Base-by-base conservation (phyloP, 306 rosid species). In the Acacia melanoxylon region DNA sequence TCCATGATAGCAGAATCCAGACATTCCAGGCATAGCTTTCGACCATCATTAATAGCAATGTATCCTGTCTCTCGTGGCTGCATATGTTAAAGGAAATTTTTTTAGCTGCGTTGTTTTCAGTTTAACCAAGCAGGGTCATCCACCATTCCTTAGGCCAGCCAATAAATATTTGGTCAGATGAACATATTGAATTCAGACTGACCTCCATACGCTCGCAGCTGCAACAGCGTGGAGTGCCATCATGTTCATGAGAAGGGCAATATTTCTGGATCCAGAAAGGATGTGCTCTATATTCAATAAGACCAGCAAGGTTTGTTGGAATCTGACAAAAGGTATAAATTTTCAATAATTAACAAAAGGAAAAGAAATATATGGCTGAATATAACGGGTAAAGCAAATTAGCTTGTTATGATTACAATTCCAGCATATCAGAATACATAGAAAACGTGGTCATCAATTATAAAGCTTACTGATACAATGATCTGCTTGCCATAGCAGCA, bases 251-350 rank as follows among this genome's bases (percentile, higher is more conserved):
- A 81, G 88, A 86, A 76, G 99, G 99, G 90, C 99, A 95, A 80
- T 95, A 95, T 83, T 95, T 94, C 81, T 95, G 99, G 84, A 89
- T 84, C 99, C 99, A 95, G 85, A 93, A 95, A 42, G 99, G 99
- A 89, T 95, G 99, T 83, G 99, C 99, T 97, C 99, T 95, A 91
- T 95, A 95, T 93, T 95, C 99, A 93, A 95, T 93, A 89, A 95
- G 99, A 92, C 99, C 99, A 89, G 92, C 94, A 92, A 81, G 91
- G 90, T 95, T 95, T 89, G 99, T 95, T 87, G 99, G 99, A 93
- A 96, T 96, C 98, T 96, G 98, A 88, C 87, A 90, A 87, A 89
- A 90, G 89, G 83, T 83, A 83, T 85, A 83, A 85, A 87, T 92
- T 83, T 78, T 88, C 81, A 85, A 87, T 83, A 81, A 81, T 79